Evolutionary conservation across 2,329 filamentous ascomycete species (phyloP), one percentile per base, ranked within the genome.

Genomic region (Aspergillus sp.): DNA sequence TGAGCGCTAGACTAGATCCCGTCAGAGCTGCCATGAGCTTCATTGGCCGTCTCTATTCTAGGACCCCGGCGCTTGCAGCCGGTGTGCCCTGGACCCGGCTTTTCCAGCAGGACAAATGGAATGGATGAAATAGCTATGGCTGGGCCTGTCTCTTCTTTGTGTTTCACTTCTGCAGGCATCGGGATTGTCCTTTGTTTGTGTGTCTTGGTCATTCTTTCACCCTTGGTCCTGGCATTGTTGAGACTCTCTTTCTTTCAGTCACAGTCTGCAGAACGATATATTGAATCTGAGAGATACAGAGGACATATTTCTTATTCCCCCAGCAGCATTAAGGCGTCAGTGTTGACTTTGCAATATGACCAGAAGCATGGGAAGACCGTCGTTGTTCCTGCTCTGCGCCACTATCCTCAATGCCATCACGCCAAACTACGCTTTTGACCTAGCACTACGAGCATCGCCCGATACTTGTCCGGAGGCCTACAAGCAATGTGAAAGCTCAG

Each of bases 401-500:
- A 38, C 61, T 9, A 41, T 64, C 42, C 50, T 52, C 29, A 45
- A 48, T 7, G 53, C 52, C 6, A 50, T 60, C 32, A 51, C 51
- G 35, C 44, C 57, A 45, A 57, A 44, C 40, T 43, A 56, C 45
- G 56, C 55, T 4, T 52, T 54, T 6, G 42, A 48, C 7, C 47
- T 67, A 10, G 42, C 57, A 8, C 40, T 47, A 33, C 56, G 63
- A 47, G 57, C 54, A 35, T 19, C 19, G 19, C 46, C 52, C 34
- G 54, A 55, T n/a, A 53, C 54, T 3, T 71, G 67, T 47, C 56
- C 67, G 3, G 52, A 46, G n/a, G 56, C 59, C 7, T 69, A 61
- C 42, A 53, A 57, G n/a, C 55, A 55, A 36, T 73, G 71, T 49
- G 62, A 61, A 27, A 59, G 63, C 26, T 49, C 61, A 5, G 60